A percentile compares a stretch with the other conserved stretches of the same genome.
phyloP scores from a whole-genome alignment of 2,329 filamentous ascomycete genomes.

The Juglanconis oblonga region DNA sequence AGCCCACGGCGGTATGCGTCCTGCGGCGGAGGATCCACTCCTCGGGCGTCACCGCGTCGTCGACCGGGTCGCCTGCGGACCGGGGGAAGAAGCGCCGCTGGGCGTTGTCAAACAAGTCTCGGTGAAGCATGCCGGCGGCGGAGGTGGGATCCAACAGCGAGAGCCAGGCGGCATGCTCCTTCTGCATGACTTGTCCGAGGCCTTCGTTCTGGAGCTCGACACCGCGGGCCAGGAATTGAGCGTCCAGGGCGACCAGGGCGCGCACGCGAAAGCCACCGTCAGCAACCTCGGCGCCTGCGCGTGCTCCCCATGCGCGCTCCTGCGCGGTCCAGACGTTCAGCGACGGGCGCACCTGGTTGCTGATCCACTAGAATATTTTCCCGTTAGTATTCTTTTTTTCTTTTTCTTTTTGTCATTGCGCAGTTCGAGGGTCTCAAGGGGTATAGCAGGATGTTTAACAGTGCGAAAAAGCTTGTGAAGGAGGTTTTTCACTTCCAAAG shows the following conservation, averaged over 20 bases:
- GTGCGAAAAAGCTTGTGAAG: too few species aligned
- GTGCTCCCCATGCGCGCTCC: neutral
- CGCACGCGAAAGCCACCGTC: neutral
- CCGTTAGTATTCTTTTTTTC: neutral
- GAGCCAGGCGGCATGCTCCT: neutral
- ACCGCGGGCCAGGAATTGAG: neutral
- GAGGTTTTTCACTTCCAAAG: too few species aligned
- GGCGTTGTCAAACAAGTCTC: neutral
- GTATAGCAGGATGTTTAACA: too few species aligned
- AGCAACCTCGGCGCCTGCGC: neutral
- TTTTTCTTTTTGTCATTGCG: neutral
- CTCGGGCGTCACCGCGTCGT: neutral
- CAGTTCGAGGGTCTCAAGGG: too few species aligned
- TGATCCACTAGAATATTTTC: neutral
- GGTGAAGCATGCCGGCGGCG: neutral
- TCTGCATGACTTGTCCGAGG: neutral
- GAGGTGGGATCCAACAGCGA: neutral
- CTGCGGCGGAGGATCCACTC: neutral
- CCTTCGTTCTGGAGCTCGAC: neutral
- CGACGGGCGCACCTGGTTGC: neutral
- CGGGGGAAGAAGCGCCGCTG: neutral
- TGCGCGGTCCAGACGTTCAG: neutral
- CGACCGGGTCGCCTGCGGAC: neutral
- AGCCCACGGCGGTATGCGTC: slow-evolving; percentile 2
- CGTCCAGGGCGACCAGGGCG: neutral